Base-by-base conservation (phyloP, 2,329 filamentous ascomycete species). In the Juglanconis oblonga region DNA sequence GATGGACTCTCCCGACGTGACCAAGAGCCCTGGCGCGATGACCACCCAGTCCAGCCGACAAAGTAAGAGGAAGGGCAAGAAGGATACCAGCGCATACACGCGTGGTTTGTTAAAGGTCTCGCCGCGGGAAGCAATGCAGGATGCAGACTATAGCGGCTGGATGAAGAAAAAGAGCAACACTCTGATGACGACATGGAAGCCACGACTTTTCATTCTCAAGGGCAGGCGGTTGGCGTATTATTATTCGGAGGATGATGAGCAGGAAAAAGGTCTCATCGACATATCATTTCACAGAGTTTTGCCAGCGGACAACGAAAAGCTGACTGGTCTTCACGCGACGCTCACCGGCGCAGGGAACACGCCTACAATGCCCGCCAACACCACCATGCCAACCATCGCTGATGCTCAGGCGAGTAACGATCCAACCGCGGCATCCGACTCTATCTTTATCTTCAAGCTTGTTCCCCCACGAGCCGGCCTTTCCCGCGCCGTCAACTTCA, bases 131-230 rank as follows among this genome's bases (percentile, higher is more conserved):
- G 92, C 94, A 62, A 95, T 97, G 74, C 79, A 87, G 63, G 87
- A 86, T 63, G 94, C 92, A 58, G 94, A 99, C 70, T 98, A 97
- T 73, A 94, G 89, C 69, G 95, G 58, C 1, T 99, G 95, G 95
- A 99, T 99, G 95, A 98, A 95, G 81, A 99, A 99, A 82, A 93
- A 96, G 75, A 97, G 92, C 62, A 94, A 92, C 1, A 95, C 94
- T 69, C 80, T 98, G 38, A 97, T 99, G 88, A 92, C 92, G 2
- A 97, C 93, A 1, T 99, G 95, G 95, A 99, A 98, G 71, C 90
- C 93, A 11, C 88, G 95, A 11, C 82, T 98, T n/a, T 99, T 99
- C 70, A 88, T 99, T 7, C 85, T 99, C 60, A 93, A 92, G 69
- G 95, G 95, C 35, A 87, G 94, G 55, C 88, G 95, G 4, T 79